Percentiles rank a stretch among this genome's conserved stretches.
Evolutionary conservation across 2,329 filamentous ascomycete species (phyloP).

Genomic region (Pyrenochaeta sp.): DNA sequence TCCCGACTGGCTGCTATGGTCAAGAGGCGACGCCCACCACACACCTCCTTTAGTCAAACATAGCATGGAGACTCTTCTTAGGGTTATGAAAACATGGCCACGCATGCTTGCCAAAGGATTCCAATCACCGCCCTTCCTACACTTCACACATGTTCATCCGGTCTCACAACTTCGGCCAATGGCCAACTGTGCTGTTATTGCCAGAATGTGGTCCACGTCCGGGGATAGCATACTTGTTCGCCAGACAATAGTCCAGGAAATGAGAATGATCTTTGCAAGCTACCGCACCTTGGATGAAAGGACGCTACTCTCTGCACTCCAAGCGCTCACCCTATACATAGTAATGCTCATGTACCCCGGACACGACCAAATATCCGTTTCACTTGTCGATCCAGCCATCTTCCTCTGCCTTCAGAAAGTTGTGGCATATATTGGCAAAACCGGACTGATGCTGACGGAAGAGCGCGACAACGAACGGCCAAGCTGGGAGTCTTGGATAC

Average conservation of each 20-base stretch:
- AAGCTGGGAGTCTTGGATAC: slow-evolving; percentile 48
- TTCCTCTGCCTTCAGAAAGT: slow-evolving; percentile 43
- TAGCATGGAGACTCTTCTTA: slow-evolving; percentile 45
- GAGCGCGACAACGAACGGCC: slow-evolving; percentile 42
- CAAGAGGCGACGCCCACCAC: slow-evolving; percentile 1
- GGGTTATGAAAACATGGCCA: slow-evolving; percentile 50
- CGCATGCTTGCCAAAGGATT: slow-evolving; percentile 48
- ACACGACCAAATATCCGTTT: slow-evolving; percentile 23
- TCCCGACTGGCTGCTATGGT: slow-evolving; percentile 21
- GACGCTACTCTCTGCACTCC: slow-evolving; percentile 45
- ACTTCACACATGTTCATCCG: slow-evolving; percentile 30
- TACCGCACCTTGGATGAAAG: slow-evolving; percentile 43
- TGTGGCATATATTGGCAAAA: slow-evolving; percentile 38
- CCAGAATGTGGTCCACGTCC: slow-evolving; percentile 50
- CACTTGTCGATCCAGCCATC: slow-evolving; percentile 28
- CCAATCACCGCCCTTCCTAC: slow-evolving; percentile 49
- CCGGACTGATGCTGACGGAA: slow-evolving; percentile 47
- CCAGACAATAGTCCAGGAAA: not conserved
- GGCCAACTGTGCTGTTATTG: slow-evolving; percentile 46
- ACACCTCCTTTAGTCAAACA: slow-evolving; percentile 23
- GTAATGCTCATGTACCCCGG: slow-evolving; percentile 51
- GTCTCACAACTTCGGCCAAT: slow-evolving; percentile 37
- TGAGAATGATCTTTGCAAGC: slow-evolving; percentile 17
- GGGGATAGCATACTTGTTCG: slow-evolving; percentile 40
- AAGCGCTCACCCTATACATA: slow-evolving; percentile 49